Conservation (phyloP, 225 moss, liverwort and hornwort species). For the Sphagnum tenellum region DNA sequence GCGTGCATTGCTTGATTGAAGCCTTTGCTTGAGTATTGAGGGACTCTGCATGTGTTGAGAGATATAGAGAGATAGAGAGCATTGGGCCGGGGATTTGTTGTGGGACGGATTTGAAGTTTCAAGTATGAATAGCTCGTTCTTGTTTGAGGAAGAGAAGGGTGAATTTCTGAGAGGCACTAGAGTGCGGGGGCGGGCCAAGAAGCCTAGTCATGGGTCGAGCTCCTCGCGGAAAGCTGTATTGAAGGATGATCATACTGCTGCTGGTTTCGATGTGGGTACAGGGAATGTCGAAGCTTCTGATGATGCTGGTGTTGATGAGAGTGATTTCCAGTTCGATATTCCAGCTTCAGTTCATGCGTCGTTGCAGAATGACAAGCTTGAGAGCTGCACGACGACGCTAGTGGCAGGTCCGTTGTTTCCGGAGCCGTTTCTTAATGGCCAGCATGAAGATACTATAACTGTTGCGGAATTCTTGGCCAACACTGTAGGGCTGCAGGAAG, state of each 20-base stretch:
- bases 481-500: neutral
- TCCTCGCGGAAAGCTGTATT: neutral
- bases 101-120: too few relatives aligned
- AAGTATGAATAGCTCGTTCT: slow-evolving; percentile 7
- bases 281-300: neutral
- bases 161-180: slow-evolving; percentile 1
- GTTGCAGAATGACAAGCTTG: too few relatives aligned
- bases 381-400: neutral
- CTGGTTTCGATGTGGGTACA: too few relatives aligned
- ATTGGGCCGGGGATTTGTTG: too few relatives aligned
- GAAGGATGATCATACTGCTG: neutral
- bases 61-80: too few relatives aligned
- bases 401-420: slow-evolving; percentile 2
- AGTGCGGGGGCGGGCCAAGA: slow-evolving; percentile 1
- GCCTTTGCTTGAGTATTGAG: too few relatives aligned
- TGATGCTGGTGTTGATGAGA: neutral
- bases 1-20: too few relatives aligned
- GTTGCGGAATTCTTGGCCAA: slow-evolving; percentile 4
- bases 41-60: too few relatives aligned
- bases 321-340: slow-evolving; percentile 12
- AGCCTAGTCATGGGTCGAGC: neutral
- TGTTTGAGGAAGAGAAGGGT: slow-evolving; percentile 7
- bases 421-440: neutral
- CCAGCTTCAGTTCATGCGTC: neutral
- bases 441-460: neutral